A percentile compares a stretch with the other conserved stretches of the same genome.
These are phyloP conservation scores for Tetrahymena borealis DNA, from an alignment of 73 alveolate species.

Conservation along the genomic window DNA sequence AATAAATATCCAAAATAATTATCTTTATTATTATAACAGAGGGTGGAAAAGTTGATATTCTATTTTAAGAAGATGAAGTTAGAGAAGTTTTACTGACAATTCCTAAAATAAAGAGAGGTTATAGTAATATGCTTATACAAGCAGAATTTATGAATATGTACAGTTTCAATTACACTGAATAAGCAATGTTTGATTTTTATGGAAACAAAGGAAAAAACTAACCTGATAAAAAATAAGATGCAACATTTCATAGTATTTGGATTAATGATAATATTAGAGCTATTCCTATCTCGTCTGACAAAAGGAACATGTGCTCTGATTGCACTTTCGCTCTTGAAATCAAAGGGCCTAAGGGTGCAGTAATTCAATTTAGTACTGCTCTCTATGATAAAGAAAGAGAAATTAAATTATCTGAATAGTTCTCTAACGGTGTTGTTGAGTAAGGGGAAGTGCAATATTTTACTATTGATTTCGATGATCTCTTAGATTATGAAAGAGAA, in stretches of 20 bases:
- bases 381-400: background rate
- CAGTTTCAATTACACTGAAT: background rate
- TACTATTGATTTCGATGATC: background rate
- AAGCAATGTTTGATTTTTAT: background rate
- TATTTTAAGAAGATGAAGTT: background rate
- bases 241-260: background rate
- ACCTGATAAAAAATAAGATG: background rate
- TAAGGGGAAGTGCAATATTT: background rate
- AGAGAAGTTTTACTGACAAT: background rate
- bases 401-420: background rate
- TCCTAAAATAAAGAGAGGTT: background rate
- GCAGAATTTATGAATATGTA: background rate
- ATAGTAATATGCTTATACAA: background rate
- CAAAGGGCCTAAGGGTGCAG: background rate
- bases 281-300: background rate
- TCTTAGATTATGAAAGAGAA: background rate
- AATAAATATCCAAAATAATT: background rate
- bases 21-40: background rate
- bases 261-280: background rate
- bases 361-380: background rate
- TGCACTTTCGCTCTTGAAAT: background rate
- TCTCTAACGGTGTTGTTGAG: background rate
- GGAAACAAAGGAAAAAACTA: background rate
- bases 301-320: background rate
- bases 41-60: background rate